Percentiles rank a stretch among this genome's conserved stretches.
These are phyloP conservation scores for Penicillium mononematosum DNA, from an alignment of 495 filamentous ascomycete genomes.

Conservation along the genomic window DNA sequence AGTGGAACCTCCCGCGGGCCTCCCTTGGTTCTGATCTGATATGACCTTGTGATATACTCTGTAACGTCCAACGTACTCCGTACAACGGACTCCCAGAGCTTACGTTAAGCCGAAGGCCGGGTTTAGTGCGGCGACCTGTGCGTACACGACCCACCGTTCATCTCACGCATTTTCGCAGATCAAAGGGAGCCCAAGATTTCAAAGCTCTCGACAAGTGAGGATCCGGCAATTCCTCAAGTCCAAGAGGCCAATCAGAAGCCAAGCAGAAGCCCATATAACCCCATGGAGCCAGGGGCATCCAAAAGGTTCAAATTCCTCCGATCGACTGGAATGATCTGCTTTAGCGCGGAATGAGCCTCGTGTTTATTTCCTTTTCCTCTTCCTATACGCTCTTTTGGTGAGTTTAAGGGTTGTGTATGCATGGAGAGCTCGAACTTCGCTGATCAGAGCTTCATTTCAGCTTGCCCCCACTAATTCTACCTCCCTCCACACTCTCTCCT, in stretches of 20 bases:
- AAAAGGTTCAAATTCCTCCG: constrained; percentile 15
- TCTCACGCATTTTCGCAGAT: constrained; percentile 4
- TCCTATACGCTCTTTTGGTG: constrained; percentile 11
- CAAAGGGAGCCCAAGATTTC: neutral
- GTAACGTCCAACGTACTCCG: neutral
- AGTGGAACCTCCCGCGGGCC: neutral
- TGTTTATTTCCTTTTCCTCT: constrained; percentile 6
- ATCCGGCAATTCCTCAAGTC: neutral
- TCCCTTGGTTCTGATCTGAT: neutral
- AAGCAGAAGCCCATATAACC: neutral
- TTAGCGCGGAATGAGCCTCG: constrained; percentile 23
- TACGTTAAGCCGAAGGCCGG: neutral
- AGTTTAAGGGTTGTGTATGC: constrained; percentile 8
- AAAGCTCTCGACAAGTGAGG: neutral
- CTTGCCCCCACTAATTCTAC: constrained; percentile 15
- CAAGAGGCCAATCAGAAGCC: neutral
- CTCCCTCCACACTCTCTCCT: constrained; percentile 14
- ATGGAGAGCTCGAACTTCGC: neutral
- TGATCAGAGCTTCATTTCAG: constrained; percentile 13
- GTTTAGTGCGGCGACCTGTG: constrained; percentile 7
- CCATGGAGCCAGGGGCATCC: constrained; percentile 1
- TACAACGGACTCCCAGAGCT: neutral
- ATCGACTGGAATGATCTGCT: constrained; percentile 29
- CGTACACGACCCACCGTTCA: constrained; percentile 12
- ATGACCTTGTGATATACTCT: neutral